Conservation (phyloP, 179 eudicot genomes). For the Heliamphora pulchella region DNA sequence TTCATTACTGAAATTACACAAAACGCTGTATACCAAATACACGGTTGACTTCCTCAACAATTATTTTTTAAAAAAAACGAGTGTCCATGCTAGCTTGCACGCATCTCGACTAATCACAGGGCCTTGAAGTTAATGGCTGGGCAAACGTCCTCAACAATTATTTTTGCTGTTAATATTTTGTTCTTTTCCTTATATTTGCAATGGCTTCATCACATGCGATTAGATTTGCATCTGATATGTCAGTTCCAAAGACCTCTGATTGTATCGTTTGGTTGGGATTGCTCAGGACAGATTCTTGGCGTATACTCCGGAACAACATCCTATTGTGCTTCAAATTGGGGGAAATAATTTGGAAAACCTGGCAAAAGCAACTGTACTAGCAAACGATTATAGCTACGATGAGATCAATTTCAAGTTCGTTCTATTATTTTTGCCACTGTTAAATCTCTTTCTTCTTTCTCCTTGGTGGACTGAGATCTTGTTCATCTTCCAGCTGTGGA, state of each 20-base stretch:
- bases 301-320: constrained; percentile 82
- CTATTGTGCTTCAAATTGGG: constrained; percentile 91
- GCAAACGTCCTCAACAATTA: background rate
- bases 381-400: constrained; percentile 81
- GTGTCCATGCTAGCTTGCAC: no score
- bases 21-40: no score
- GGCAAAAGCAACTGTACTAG: constrained; percentile 78
- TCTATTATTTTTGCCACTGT: constrained; percentile 6
- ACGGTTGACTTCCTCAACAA: no score
- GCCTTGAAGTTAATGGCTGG: no score
- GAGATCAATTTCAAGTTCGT: constrained; percentile 90
- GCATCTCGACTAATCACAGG: no score
- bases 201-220: background rate
- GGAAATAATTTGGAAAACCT: constrained; percentile 84
- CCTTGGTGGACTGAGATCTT: constrained; percentile 14
- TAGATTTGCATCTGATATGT: background rate
- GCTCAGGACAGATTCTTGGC: constrained; percentile 84
- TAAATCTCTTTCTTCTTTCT: background rate
- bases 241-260: constrained; percentile 10
- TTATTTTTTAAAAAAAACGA: no score
- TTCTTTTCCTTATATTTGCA: background rate
- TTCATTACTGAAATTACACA: background rate
- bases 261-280: constrained; percentile 16
- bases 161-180: background rate
- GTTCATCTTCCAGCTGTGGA: constrained; percentile 58